Evolutionary conservation across 306 rosid species (phyloP), one percentile per base, ranked within the genome.

Genomic region (Canavalia ensiformis): DNA sequence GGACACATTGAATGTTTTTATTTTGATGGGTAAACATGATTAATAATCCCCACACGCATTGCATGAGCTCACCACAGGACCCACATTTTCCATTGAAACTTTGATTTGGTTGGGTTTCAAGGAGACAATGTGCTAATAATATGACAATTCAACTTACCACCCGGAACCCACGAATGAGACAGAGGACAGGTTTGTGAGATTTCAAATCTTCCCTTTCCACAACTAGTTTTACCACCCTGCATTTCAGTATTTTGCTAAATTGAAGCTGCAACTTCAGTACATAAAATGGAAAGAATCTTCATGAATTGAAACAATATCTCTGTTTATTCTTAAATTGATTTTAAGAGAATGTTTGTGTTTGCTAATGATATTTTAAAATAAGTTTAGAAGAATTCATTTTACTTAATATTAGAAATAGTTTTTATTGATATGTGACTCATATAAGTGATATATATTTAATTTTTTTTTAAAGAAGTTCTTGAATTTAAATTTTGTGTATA

Each of bases 161-260:
- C 63, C 73, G 68, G 69, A 81, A 63, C 68, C 59, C 74, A 62
- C 67, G 69, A 51, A 58, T 41, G 79, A 42, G 60, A 51, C 79
- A 69, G 0, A 83, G 78, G 39, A 49, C 60, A 31, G 34, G 28
- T 44, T 44, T 46, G 0, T 18, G 29, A 83, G 75, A 77, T 83
- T 83, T 83, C 71, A 83, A 77, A 72, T 80, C 66, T 72, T 39
- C 29, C 66, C 67, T 74, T 74, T 80, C 72, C 28, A 12, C 50
- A 34, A 35, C 11, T 41, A 59, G 64, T 52, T 71, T 62, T 77
- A 83, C 74, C 68, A 71, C 56, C 79, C 4, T 58, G 37, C 59
- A 49, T 68, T 67, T 57, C 56, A 11, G 30, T 4, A 18, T 42
- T 79, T 34, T 34, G 3, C 59, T 13, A 1, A 55, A 25, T 55